Evolutionary conservation across 768 basidiomycete species (phyloP), one percentile per base, ranked within the genome.

Genomic region (Steccherinum ochraceum): DNA sequence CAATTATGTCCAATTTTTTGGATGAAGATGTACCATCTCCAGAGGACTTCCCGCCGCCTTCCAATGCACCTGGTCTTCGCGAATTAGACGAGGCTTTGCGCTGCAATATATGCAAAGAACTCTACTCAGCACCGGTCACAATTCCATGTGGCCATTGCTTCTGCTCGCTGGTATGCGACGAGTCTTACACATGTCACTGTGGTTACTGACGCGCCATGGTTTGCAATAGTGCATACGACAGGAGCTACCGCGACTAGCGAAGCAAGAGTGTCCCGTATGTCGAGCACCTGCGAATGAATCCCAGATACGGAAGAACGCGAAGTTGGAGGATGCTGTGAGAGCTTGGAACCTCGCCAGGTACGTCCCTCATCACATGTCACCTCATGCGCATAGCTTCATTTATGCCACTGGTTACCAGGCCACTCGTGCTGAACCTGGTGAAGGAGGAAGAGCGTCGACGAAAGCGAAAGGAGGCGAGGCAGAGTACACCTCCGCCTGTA

Each of bases 61-160:
- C 64, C 4, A 53, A 54, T 25, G 73, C 79, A 2, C 72, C 79
- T 12, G 79, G 79, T n/a, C 69, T 93, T 12, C 73, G 77, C 21
- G 68, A 69, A 24, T 64, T 92, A 16, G 90, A 93, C 57, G 63
- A 74, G 18, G 74, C 83, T 10, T 68, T 87, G 52, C 75, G 86
- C 13, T 93, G 90, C 58, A 74, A 76, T 23, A 89, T 93, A 49
- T 93, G 90, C 61, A 73, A 81, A 35, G 86, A 90, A 52, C 72
- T 83, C 26, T 87, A 80, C 59, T 77, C 78, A 47, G 88, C 76
- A 0, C 90, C 90, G 3, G 83, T 92, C 23, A 80, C 79, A 2
- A 74, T 92, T 3, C 64, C 64, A 4, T 92, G 90, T 61, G 89
- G 88, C 1, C 90, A 93, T 59, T 84, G 81, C 45, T 93, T 91